These are phyloP conservation scores for Hysterium pulicare DNA, from an alignment of 2,329 filamentous ascomycete species.

Conservation along the genomic window DNA sequence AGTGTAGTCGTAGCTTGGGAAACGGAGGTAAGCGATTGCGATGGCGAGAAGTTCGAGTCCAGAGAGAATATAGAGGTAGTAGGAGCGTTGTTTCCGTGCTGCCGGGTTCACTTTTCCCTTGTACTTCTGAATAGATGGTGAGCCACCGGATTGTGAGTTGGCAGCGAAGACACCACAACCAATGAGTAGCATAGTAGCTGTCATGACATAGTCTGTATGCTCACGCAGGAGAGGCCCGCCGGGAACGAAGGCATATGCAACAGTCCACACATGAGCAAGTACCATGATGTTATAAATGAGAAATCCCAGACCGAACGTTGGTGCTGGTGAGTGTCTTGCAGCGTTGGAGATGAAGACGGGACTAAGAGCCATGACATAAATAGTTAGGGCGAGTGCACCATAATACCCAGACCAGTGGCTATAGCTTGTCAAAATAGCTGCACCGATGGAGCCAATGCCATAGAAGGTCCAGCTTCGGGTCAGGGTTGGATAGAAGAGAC, in stretches of 20 bases:
- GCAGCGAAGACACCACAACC: slow-evolving; percentile 78
- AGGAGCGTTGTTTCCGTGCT: slow-evolving; percentile 56
- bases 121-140: slow-evolving; percentile 36
- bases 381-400: slow-evolving; percentile 70
- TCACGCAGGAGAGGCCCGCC: slow-evolving; percentile 90
- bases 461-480: slow-evolving; percentile 77
- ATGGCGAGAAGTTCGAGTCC: slow-evolving; percentile 76
- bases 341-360: slow-evolving; percentile 73
- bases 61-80: slow-evolving; percentile 70
- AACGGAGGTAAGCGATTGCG: slow-evolving; percentile 79
- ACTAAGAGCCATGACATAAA: slow-evolving; percentile 78
- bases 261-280: slow-evolving; percentile 98
- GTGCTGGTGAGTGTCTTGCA: slow-evolving; percentile 70
- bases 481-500: slow-evolving; percentile 68
- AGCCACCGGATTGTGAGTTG: slow-evolving; percentile 49
- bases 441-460: slow-evolving; percentile 73
- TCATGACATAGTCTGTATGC: slow-evolving; percentile 94
- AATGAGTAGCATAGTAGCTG: slow-evolving; percentile 76
- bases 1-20: slow-evolving; percentile 87
- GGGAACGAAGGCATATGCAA: slow-evolving; percentile 96
- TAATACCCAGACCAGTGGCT: slow-evolving; percentile 87
- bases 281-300: slow-evolving; percentile 90
- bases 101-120: slow-evolving; percentile 46
- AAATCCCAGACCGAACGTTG: slow-evolving; percentile 84
- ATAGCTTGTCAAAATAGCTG: slow-evolving; percentile 71